Evolutionary conservation across 2,329 filamentous ascomycete species (phyloP).

Genomic region (Cyphellophora europaea): DNA sequence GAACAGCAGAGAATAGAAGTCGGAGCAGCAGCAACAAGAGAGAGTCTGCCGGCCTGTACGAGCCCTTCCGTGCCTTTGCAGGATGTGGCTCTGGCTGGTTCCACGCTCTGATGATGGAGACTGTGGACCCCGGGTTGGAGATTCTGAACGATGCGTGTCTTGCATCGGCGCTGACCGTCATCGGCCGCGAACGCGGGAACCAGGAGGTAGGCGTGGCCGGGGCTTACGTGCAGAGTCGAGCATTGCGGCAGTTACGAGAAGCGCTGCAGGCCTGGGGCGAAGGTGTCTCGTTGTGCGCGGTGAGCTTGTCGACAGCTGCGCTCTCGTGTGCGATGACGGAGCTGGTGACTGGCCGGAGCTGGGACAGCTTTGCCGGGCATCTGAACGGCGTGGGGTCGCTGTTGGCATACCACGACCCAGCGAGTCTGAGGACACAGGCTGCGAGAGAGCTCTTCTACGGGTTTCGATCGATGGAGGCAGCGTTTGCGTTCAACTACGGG

Average conservation of each 20-base stretch:
- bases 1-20: background rate
- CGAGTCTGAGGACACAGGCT: constrained; percentile 1
- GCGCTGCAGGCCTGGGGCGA: constrained; percentile 7
- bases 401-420: constrained; percentile 7
- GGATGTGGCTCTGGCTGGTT: background rate
- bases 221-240: constrained; percentile 9
- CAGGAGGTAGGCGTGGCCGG: constrained; percentile 7
- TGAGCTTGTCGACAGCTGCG: constrained; percentile 9
- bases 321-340: constrained; percentile 14
- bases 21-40: background rate
- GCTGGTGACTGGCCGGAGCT: constrained; percentile 10
- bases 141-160: constrained; percentile 10
- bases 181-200: constrained; percentile 8
- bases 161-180: constrained; percentile 9
- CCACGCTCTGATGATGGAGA: background rate
- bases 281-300: constrained; percentile 7
- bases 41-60: background rate
- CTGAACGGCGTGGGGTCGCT: constrained; percentile 10
- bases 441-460: constrained; percentile 10
- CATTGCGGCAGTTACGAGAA: constrained; percentile 8
- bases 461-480: constrained; percentile 10
- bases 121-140: background rate
- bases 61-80: background rate
- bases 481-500: constrained; percentile 12
- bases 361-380: constrained; percentile 13